These are phyloP conservation scores for Wallacemonas collosoma DNA, from an alignment of 208 protist genomes.

Conservation along the genomic window DNA sequence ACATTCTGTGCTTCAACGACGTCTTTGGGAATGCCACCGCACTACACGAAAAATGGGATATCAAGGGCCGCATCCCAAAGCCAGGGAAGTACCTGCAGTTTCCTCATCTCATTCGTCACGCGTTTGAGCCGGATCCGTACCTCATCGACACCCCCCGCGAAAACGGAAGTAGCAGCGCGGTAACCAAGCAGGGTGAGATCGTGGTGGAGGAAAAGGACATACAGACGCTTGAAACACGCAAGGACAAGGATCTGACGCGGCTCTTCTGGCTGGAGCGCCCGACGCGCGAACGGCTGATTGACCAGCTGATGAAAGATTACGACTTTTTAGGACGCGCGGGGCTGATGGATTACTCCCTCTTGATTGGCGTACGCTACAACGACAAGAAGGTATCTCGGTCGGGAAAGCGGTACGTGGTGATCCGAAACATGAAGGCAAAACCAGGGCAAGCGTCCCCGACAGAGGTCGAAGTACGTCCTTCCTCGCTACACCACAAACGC, in stretches of 20 bases:
- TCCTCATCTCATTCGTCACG: constrained; percentile 51
- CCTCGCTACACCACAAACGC: not conserved
- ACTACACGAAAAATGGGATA: constrained; percentile 87
- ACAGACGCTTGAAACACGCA: constrained; percentile 46
- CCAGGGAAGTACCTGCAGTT: constrained; percentile 73
- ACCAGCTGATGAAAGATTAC: constrained; percentile 66
- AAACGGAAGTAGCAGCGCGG: not conserved
- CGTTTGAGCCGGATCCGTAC: constrained; percentile 57
- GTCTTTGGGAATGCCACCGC: constrained; percentile 56
- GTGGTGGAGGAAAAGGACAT: constrained; percentile 42
- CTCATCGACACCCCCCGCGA: constrained; percentile 41
- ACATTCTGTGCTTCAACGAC: constrained; percentile 80
- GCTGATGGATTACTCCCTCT: constrained; percentile 89
- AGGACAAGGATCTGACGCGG: constrained; percentile 87
- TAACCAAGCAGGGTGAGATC: constrained; percentile 20
- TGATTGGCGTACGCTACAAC: constrained; percentile 83
- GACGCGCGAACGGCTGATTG: constrained; percentile 45
- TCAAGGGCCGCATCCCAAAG: constrained; percentile 87
- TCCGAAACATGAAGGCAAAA: constrained; percentile 50
- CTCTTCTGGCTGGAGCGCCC: constrained; percentile 68
- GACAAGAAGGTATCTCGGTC: constrained; percentile 47
- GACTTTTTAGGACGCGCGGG: constrained; percentile 46
- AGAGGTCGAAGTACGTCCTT: constrained; percentile 24
- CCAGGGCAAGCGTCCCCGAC: not conserved
- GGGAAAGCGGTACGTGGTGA: constrained; percentile 34